Conservation (phyloP, 768 basidiomycete species). For the Amanita brunnescens region DNA sequence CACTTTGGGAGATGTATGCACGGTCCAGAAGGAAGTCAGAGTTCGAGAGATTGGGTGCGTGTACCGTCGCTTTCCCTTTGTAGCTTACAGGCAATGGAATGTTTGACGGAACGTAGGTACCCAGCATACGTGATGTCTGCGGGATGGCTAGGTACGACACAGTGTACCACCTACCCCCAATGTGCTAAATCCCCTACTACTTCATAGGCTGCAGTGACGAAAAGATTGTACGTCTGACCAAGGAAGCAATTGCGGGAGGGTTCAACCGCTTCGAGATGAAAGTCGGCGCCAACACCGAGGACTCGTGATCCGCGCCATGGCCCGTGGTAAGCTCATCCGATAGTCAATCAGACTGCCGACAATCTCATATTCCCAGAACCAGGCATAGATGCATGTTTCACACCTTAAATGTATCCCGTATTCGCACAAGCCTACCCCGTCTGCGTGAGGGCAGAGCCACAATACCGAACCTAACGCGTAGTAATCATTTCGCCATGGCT, state of each 20-base stretch:
- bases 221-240: constrained; percentile 79
- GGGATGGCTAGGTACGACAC: constrained; percentile 69
- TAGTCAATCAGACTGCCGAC: no score
- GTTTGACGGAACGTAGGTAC: constrained; percentile 39
- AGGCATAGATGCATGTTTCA: no score
- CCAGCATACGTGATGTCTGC: constrained; percentile 95
- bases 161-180: background rate
- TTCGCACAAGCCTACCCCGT: no score
- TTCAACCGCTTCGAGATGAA: constrained; percentile 99
- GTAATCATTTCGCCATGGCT: no score
- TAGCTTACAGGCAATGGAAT: background rate
- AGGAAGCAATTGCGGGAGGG: constrained; percentile 74
- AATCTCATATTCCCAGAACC: no score
- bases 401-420: no score
- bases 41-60: constrained; percentile 60
- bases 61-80: constrained; percentile 9
- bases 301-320: no score
- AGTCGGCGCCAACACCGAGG: constrained; percentile 76
- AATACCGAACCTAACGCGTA: no score
- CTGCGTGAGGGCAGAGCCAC: no score
- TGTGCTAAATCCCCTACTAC: background rate
- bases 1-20: constrained; percentile 91
- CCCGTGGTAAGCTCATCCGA: constrained; percentile 82
- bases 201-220: constrained; percentile 78
- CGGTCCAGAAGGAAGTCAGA: constrained; percentile 61